Evolutionary conservation across 768 basidiomycete species (phyloP), one percentile per base, ranked within the genome.

Genomic region (Xerocomellus chrysenteron): DNA sequence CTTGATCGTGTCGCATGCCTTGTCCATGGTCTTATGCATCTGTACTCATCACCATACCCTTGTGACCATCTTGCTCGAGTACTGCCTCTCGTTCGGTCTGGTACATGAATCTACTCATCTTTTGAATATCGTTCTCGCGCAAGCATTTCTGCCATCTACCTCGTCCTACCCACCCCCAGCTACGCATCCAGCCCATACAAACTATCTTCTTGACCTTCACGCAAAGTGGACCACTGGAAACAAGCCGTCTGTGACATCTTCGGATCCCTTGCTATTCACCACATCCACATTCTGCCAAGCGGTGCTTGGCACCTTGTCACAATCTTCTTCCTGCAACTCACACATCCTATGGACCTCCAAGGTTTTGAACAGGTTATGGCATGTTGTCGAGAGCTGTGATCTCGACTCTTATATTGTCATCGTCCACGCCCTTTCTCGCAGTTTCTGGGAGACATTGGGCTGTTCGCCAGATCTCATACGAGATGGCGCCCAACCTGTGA

Each of bases 1-100:
- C 63, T 73, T 80, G 19, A 60, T 86, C 19, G 63, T 81, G 5
- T 76, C 83, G 0, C 83, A 87, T 63, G 80, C 83, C 10, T 65
- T 85, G 8, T 74, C 73, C 24, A 65, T 84, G 30, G 73, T 83
- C 14, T 65, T 85, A 40, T 69, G 70, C 24, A 68, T 70, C 4
- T 83, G 79, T 55, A 72, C 77, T 5, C 76, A 71, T 47, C 74
- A 82, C 57, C 77, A 78, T 32, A 80, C 81, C 7, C 74, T 87
- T 13, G 64, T 83, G 30, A 74, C 68, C 16, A 65, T 74, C 35
- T 74, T 87, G 1, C 74, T 86, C 1, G 79, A 83, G n/a, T 66
- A 81, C n/a, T 75, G 78, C 37, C 65, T 83, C 12, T 62, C 74
- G n/a, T 73, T 77, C 55, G 64, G 71, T 30, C 73, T 86, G 6